Percentiles rank a stretch among this genome's conserved stretches.
Conservation (phyloP, 345 rosid species). For the Brassica napus region Da-Ae NC_063445.1:17894501-17895000, state of each 20-base stretch:
- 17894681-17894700: constrained; percentile 10
- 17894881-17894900: constrained; percentile 71
- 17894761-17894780: background rate
- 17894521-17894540: background rate
- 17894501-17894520: background rate
- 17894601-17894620: background rate
- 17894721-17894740: background rate
- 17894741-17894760: background rate
- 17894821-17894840: background rate
- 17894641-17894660: background rate
- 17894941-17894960: constrained; percentile 67
- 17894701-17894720: constrained; percentile 6
- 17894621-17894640: background rate
- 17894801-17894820: background rate
- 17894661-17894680: background rate
- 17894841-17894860: background rate
- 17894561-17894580: background rate
- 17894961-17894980: constrained; percentile 77
- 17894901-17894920: constrained; percentile 85
- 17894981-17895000: constrained; percentile 82
- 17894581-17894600: background rate
- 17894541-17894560: background rate
- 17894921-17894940: constrained; percentile 77
- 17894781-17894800: background rate
- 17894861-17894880: constrained; percentile 45